These are phyloP conservation scores for Lentinula boryana DNA, from an alignment of 768 basidiomycete genomes.

Conservation along the genomic window DNA sequence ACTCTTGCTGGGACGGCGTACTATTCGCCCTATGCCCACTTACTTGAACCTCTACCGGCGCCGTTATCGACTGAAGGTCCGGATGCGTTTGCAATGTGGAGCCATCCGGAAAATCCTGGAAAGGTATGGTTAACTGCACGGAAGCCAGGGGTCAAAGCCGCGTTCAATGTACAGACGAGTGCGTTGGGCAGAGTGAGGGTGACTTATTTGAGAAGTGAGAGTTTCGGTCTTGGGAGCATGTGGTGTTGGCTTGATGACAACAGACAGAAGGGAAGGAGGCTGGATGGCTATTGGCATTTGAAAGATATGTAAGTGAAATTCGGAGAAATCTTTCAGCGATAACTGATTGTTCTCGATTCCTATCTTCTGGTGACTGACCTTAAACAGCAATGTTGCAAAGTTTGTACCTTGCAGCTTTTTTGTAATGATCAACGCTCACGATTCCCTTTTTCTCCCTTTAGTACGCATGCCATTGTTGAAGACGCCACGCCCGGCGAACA, in stretches of 20 bases:
- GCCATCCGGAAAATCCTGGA: background rate
- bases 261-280: background rate
- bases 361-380: background rate
- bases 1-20: background rate
- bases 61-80: background rate
- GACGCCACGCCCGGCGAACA: background rate
- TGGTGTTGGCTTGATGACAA: slow-evolving; percentile 1
- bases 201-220: slow-evolving; percentile 1
- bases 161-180: background rate
- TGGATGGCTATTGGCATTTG: background rate
- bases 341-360: background rate
- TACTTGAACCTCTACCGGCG: background rate
- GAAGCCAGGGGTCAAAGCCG: background rate
- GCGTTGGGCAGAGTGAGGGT: background rate
- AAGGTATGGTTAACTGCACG: slow-evolving; percentile 1
- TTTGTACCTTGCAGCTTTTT: background rate
- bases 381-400: background rate
- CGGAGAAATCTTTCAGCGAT: background rate
- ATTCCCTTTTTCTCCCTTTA: background rate
- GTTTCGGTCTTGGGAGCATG: background rate
- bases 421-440: background rate
- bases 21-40: background rate
- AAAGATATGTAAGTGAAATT: background rate
- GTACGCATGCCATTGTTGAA: background rate
- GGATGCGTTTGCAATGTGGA: background rate